Evolutionary conservation across 2,329 filamentous ascomycete species (phyloP).

Genomic region (Fusarium begoniae): DNA sequence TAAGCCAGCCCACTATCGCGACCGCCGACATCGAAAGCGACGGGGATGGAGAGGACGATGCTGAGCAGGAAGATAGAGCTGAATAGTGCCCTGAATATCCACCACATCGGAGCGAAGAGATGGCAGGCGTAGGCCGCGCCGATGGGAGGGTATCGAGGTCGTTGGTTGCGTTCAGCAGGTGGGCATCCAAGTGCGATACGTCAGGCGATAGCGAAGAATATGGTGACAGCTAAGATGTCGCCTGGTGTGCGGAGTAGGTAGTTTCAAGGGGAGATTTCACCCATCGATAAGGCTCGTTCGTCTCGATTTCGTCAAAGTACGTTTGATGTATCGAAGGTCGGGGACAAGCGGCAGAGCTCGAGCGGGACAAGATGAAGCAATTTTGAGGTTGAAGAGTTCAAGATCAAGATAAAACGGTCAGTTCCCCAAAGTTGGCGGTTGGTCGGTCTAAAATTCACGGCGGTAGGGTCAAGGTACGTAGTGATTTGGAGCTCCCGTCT

Average conservation of each 20-base stretch:
- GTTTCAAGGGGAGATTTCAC: conserved; percentile 24
- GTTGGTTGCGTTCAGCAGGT: conserved; percentile 21
- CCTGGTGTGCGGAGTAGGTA: conserved; percentile 21
- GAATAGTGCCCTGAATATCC: conserved; percentile 80
- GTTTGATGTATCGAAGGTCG: conserved; percentile 25
- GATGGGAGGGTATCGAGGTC: conserved; percentile 29
- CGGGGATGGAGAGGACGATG: conserved; percentile 93
- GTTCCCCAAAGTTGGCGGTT: conserved; percentile 20
- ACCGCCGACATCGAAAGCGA: conserved; percentile 97
- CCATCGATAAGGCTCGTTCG: conserved; percentile 34
- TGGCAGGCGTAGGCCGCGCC: conserved; percentile 43
- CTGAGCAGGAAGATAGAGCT: conserved; percentile 87
- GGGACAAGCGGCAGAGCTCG: conserved; percentile 18
- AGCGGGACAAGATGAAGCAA: conserved; percentile 1
- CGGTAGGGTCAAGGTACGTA: conserved; percentile 16
- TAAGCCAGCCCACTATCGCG: conserved; percentile 94
- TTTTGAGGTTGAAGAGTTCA: conserved; percentile 6
- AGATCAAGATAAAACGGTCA: conserved; percentile 11
- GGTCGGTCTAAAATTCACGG: conserved; percentile 18
- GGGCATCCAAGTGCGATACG: conserved; percentile 30
- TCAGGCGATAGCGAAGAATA: conserved; percentile 12
- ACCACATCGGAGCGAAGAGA: conserved; percentile 72
- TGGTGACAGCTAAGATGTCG: conserved; percentile 16
- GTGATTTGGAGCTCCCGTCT: conserved; percentile 15
- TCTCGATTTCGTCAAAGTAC: conserved; percentile 26